Base-by-base conservation (phyloP, 768 basidiomycete genomes). In the Kondoa subrosea region DNA sequence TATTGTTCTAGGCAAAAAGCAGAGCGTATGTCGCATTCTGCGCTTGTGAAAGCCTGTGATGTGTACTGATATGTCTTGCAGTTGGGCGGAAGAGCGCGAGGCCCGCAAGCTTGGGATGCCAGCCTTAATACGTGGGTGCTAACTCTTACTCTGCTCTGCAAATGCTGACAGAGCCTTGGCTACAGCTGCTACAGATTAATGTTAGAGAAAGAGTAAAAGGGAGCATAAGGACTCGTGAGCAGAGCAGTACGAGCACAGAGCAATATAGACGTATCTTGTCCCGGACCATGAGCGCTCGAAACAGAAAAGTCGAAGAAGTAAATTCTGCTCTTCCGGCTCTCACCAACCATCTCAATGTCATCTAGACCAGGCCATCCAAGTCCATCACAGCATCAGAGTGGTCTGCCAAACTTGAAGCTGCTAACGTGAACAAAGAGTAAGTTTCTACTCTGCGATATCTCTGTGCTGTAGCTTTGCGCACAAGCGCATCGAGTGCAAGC, bases 31-130 rank as follows among this genome's bases (percentile, higher is more conserved):
- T 4, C 1, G 21, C 21, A 21, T 8, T 8, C 40, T 8, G 40
- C 40, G n/a, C n/a, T n/a, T n/a, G n/a, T n/a, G n/a, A n/a, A n/a
- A 50, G 21, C 40, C 40, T 50, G 21, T 50, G 21, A 21, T 8
- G 40, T 50, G 40, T 8, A 8, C 40, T 50, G 61, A 63, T 31
- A 27, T 32, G 17, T 27, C 33, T 32, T 15, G 29, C 15, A 27
- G 33, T 21, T 63, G 61, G 61, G 26, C 16, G 12, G 61, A 63
- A n/a, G 61, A 63, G 61, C 61, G 61, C 3, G 61, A 63, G 30
- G 61, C 61, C 2, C 15, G 30, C 29, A 27, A 33, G 61, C 16
- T 60, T 25, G 25, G 25, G 12, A 25, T 60, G 58, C 58, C 58
- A 8, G 25, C 58, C 14, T 31, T 60, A 15, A 31, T 56, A 25